Base-by-base conservation (phyloP, 805 yeast genomes). In the Starmerella kuoi region DNA sequence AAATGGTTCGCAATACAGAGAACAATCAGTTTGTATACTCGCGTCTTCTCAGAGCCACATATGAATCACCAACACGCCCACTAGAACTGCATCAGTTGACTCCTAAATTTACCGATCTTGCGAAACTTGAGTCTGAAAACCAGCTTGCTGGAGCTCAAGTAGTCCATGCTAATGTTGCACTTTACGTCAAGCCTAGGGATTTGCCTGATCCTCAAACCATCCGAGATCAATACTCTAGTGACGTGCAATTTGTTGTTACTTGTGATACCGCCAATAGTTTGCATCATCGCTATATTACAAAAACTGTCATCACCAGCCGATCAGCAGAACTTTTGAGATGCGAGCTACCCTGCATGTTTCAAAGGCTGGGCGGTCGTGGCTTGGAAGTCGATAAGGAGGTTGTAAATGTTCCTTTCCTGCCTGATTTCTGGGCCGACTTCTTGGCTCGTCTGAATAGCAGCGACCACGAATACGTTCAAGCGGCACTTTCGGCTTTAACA, bases 341-440 rank as follows among this genome's bases (percentile, higher is more conserved):
- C 28, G 54, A 50, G 18, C 23, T 35, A 19, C 43, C 44, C 2
- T 50, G 54, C 31, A n/a, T 30, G 24, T 49, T 39, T 31, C 48
- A 44, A 21, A 31, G 37, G n/a, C n/a, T 45, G 20, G 32, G 43
- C 2, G 53, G 50, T 14, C 42, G 53, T 2, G 51, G 51, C 27
- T 38, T 45, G 12, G 55, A 51, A 35, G 50, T 45, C 18, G 54
- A 58, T 38, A 42, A 50, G 20, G 65, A 62, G 38, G 49, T 57
- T 27, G 51, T 62, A n/a, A 50, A 32, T 22, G 51, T 62, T 21
- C 65, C 64, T 12, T 61, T 61, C 47, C 55, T 63, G 15, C 48
- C 58, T 19, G 66, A 62, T 40, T 62, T 62, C 47, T 62, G 65
- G 65, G 49, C 59, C 4, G 65, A 64, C 22, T 62, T 62, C 47